Evolutionary conservation across 768 basidiomycete species (phyloP), one percentile per base, ranked within the genome.

Genomic region (Termitomyces sp.): DNA sequence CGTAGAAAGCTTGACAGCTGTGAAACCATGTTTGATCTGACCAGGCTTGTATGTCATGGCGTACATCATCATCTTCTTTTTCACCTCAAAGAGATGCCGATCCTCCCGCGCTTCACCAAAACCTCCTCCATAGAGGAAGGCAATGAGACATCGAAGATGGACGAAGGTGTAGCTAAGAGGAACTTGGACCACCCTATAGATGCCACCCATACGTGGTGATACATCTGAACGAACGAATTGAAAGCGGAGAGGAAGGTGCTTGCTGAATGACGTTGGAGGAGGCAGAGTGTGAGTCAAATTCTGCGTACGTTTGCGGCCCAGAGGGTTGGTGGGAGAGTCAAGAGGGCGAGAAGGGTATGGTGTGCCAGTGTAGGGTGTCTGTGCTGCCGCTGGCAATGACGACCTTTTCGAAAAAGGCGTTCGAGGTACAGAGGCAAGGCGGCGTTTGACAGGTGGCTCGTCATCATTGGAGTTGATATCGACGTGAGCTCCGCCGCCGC

Each of bases 261-360:
- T 80, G 15, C 77, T 77, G 67, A 84, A 87, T 0, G 81, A 78
- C 0, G 81, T 79, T 0, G 77, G 68, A 0, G 73, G 64, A 2
- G 80, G 80, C 9, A 80, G 70, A 0, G 71, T 67, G 24, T 75
- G 76, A 7, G 72, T 65, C 3, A 78, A 63, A 15, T 75, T 68
- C 20, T 75, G 72, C 15, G 75, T 74, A 18, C 79, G 76, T 49
- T 81, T 82, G 47, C 85, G 73, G 16, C 86, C 85, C 59, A 89
- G 85, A 0, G 88, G 88, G 63, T 89, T 89, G 4, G 84, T 80
- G 0, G 88, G 88, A 0, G 87, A 88, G 72, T 90, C 88, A 6
- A 76, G 81, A 4, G 87, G 84, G 67, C 71, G 64, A 53, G 74
- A 70, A 55, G 82, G 69, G 67, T 78, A 78, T 1, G 80, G 76